phyloP scores from a whole-genome alignment of 1,284 basidiomycete genomes.

The Psilocybe mexicana region DNA sequence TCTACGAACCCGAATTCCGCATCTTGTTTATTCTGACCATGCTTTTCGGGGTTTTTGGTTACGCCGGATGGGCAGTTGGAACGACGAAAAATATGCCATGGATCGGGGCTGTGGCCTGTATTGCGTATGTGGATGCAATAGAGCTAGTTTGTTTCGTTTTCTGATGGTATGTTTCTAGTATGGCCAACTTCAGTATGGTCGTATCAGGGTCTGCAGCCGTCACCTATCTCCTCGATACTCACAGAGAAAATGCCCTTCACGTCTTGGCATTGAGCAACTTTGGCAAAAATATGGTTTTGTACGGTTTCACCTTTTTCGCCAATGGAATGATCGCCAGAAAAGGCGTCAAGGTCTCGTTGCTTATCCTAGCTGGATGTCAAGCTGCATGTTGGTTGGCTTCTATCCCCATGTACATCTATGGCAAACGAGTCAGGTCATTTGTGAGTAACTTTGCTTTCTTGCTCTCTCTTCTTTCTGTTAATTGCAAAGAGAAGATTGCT shows the following conservation, averaged over 20 bases:
- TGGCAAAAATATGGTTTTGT: slow-evolving; percentile 45
- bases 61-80: slow-evolving; percentile 46
- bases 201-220: slow-evolving; percentile 41
- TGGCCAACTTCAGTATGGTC: slow-evolving; percentile 43
- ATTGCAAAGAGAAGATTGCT: slow-evolving; percentile 27
- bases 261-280: slow-evolving; percentile 45
- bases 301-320: slow-evolving; percentile 46
- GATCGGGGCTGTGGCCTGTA: slow-evolving; percentile 45
- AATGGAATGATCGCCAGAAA: slow-evolving; percentile 41
- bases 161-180: slow-evolving; percentile 17
- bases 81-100: slow-evolving; percentile 43
- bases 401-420: slow-evolving; percentile 43
- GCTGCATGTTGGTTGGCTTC: slow-evolving; percentile 39
- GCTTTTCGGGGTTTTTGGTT: slow-evolving; percentile 46
- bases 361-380: slow-evolving; percentile 41
- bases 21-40: slow-evolving; percentile 43
- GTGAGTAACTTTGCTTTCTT: slow-evolving; percentile 29
- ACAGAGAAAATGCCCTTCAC: slow-evolving; percentile 41
- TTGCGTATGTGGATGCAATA: slow-evolving; percentile 29
- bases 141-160: not conserved
- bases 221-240: slow-evolving; percentile 46
- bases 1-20: slow-evolving; percentile 50
- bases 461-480: not conserved
- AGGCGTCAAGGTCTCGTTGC: slow-evolving; percentile 39
- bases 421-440: slow-evolving; percentile 42